A percentile compares a stretch with the other conserved stretches of the same genome.
Evolutionary conservation across 148 eudicot genomes (phyloP).

Genomic region (Suaeda aralocaspica): DNA sequence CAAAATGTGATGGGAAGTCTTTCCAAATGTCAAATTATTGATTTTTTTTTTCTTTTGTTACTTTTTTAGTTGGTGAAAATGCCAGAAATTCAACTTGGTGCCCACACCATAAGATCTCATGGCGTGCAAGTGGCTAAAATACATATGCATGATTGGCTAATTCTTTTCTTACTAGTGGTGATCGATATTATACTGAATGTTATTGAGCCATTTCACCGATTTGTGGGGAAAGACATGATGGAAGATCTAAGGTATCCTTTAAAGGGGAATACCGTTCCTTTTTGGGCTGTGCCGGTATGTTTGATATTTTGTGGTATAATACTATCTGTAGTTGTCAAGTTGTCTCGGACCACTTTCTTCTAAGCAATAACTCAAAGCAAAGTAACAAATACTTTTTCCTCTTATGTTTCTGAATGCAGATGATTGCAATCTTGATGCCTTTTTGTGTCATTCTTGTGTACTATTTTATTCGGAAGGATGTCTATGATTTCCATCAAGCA

Average conservation of each 20-base stretch:
- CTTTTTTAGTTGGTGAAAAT: slow-evolving; percentile 29
- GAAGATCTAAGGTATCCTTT: slow-evolving; percentile 78
- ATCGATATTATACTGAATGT: slow-evolving; percentile 55
- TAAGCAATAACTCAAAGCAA: not conserved
- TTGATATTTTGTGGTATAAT: slow-evolving; percentile 4
- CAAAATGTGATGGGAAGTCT: slow-evolving; percentile 1
- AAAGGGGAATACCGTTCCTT: slow-evolving; percentile 73
- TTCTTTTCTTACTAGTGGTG: slow-evolving; percentile 57
- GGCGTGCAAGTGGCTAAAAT: slow-evolving; percentile 64
- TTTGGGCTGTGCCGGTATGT: slow-evolving; percentile 88
- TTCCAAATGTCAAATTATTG: not conserved
- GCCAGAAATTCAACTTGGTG: slow-evolving; percentile 48
- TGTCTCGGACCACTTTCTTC: slow-evolving; percentile 4
- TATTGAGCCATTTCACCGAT: slow-evolving; percentile 88
- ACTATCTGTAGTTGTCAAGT: not conserved
- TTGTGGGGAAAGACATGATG: slow-evolving; percentile 81
- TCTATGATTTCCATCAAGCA: slow-evolving; percentile 86
- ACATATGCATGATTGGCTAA: slow-evolving; percentile 87
- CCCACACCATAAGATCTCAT: slow-evolving; percentile 71
- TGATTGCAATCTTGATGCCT: slow-evolving; percentile 75
- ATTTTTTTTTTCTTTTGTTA: slow-evolving; percentile 7
- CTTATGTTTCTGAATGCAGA: slow-evolving; percentile 33
- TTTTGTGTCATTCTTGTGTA: slow-evolving; percentile 50
- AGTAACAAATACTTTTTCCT: slow-evolving; percentile 6
- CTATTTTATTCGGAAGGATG: slow-evolving; percentile 68